Evolutionary conservation across 352 stramenopile genomes (phyloP), one percentile per base, ranked within the genome.

Genomic region (Phytophthora citrophthora): DNA sequence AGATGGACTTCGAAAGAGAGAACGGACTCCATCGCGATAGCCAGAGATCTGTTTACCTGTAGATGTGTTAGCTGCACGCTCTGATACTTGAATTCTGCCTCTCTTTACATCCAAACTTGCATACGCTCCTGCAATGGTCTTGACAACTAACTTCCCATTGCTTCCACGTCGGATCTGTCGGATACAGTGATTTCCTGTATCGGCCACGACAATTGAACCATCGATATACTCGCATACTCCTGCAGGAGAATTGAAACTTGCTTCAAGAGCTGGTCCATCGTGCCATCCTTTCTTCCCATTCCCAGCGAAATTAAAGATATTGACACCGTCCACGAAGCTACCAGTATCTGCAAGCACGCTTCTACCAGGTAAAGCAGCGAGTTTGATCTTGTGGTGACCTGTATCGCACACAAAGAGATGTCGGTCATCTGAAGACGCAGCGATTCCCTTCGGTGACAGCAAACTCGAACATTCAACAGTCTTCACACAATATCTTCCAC

Each of bases 141-240:
- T 70, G 3, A 72, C 74, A 1, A 73, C 16, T 24, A 82, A 39
- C 40, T 70, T 70, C 4, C 76, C 71, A 8, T 51, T 68, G n/a
- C 10, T 24, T 16, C 49, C 48, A 4, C 62, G 68, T 29, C 51
- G 36, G 16, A 88, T 79, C 31, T 73, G 69, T 4, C 76, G 76
- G 34, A 88, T 81, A 34, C 77, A 88, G 64, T 83, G 77, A 46
- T 88, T 86, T 18, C 76, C 79, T 2, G 79, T 80, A 41, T 86
- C 79, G 10, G 70, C 64, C 11, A 85, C 70, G 36, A 78, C 52
- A 29, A 88, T 75, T 12, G 72, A 68, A 31, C 73, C 62, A 26
- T 85, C 72, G 10, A 31, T 39, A 29, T 64, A 58, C 55, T 85
- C 74, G 18, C 76, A 86, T 6, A 86, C 55, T 1, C 62, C 69